Evolutionary conservation across 148 eudicot genomes (phyloP).

Genomic region (Cornus suecica): DNA sequence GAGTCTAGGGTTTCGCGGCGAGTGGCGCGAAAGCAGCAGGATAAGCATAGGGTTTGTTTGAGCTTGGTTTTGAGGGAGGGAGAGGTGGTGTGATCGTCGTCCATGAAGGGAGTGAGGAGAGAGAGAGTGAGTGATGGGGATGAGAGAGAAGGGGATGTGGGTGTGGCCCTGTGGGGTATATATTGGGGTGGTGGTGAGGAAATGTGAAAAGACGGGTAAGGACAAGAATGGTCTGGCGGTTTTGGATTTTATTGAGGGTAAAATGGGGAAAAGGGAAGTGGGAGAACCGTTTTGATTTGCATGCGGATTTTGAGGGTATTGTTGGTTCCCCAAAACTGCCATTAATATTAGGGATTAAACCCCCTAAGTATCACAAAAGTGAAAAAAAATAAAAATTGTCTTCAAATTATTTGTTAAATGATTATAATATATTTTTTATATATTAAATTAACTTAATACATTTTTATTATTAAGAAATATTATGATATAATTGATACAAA

Average conservation of each 20-base stretch:
- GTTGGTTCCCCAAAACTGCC: no score
- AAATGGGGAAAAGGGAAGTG: neutral
- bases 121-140: slow-evolving; percentile 7
- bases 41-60: slow-evolving; percentile 25
- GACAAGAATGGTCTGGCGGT: neutral
- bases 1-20: slow-evolving; percentile 9
- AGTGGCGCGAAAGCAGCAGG: slow-evolving; percentile 30
- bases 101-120: slow-evolving; percentile 10
- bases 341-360: no score
- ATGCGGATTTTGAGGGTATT: neutral
- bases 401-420: no score
- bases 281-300: neutral
- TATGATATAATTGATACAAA: no score
- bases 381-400: no score
- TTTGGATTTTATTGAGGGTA: neutral
- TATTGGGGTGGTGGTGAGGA: neutral
- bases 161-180: neutral
- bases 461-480: no score
- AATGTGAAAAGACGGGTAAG: neutral
- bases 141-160: neutral
- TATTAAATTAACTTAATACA: no score
- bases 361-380: no score
- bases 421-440: no score
- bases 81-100: slow-evolving; percentile 17
- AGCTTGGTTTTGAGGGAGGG: slow-evolving; percentile 30